Conservation (phyloP, 2,329 filamentous ascomycete genomes). For the Laburnicola sp. region DNA sequence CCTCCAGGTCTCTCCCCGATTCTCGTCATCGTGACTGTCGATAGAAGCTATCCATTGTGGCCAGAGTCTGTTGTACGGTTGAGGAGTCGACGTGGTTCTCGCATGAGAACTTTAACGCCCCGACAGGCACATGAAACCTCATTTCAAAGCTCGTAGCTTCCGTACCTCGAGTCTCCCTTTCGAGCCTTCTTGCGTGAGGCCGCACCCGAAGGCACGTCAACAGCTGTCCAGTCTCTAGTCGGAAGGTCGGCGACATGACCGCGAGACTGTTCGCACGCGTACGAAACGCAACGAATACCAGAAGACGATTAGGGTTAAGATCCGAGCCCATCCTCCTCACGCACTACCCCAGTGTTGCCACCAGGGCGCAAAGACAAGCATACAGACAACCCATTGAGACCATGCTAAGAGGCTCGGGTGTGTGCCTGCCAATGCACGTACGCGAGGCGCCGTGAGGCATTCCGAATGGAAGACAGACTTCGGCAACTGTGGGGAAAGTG, state of each 20-base stretch:
- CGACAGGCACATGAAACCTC: slow-evolving; percentile 71
- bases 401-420: slow-evolving; percentile 64
- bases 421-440: slow-evolving; percentile 49
- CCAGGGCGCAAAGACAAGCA: slow-evolving; percentile 42
- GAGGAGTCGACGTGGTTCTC: slow-evolving; percentile 75
- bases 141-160: slow-evolving; percentile 53
- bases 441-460: slow-evolving; percentile 57
- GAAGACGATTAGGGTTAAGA: slow-evolving; percentile 93
- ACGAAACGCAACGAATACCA: slow-evolving; percentile 61
- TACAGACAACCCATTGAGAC: slow-evolving; percentile 55
- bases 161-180: slow-evolving; percentile 53
- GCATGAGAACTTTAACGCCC: slow-evolving; percentile 70
- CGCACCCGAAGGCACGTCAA: slow-evolving; percentile 22
- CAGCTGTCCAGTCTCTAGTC: slow-evolving; percentile 59
- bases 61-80: slow-evolving; percentile 74
- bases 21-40: slow-evolving; percentile 44
- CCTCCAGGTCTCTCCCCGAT: slow-evolving; percentile 54
- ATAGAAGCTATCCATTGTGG: slow-evolving; percentile 61
- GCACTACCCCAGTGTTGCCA: slow-evolving; percentile 37
- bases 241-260: slow-evolving; percentile 67
- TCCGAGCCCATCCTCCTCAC: slow-evolving; percentile 71
- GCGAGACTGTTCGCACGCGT: slow-evolving; percentile 51
- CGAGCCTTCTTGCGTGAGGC: slow-evolving; percentile 24
- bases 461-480: slow-evolving; percentile 65
- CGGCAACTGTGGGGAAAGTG: slow-evolving; percentile 81